Base-by-base conservation (phyloP, 129 eudicot genomes). In the Sambucus nigra region DNA sequence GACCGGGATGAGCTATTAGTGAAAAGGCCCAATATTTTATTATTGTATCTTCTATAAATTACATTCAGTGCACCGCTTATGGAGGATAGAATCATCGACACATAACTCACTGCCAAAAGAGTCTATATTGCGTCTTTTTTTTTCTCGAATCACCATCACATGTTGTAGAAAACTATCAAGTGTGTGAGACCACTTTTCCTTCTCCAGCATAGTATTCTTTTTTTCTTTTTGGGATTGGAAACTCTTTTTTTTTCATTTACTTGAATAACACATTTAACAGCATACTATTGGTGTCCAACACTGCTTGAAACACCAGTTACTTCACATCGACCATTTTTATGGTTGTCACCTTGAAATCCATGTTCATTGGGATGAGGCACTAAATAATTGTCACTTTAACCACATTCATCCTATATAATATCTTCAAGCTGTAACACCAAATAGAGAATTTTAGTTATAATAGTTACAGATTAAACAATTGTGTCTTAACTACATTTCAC, bases 361-460 rank as follows among this genome's bases (percentile, higher is more conserved):
- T 31, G 67, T 69, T 55, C 79, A 65, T 25, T 58, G 45, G 78
- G 76, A 61, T 74, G 76, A 51, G 99, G 95, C 53, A 91, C 99
- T 74, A 82, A n/a, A n/a, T n/a, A n/a, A n/a, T n/a, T n/a, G n/a
- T n/a, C n/a, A n/a, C n/a, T 91, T 25, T 48, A 72, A 61, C 71
- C 73, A 60, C 79, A 65, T 25, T 81, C 88, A 65, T 81, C 99
- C 99, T 91, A 86, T 33, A 66, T 60, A 22, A 69, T 68, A 78
- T 85, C 94, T 73, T 79, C 95, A 29, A 89, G 74, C 98, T 89
- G 83, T 59, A 73, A 71, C 27, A 76, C 56, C 51, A 73, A 64
- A 67, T 42, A 59, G 51, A 73, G 47, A 73, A 63, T 32, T 68
- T 74, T 65, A 69, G 82, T 63, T 57, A 33, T n/a, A n/a, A n/a